A percentile compares a stretch with the other conserved stretches of the same genome.
Conservation (phyloP, 2,329 filamentous ascomycete genomes). For the Scopulariopsis brevicaulis region DNA sequence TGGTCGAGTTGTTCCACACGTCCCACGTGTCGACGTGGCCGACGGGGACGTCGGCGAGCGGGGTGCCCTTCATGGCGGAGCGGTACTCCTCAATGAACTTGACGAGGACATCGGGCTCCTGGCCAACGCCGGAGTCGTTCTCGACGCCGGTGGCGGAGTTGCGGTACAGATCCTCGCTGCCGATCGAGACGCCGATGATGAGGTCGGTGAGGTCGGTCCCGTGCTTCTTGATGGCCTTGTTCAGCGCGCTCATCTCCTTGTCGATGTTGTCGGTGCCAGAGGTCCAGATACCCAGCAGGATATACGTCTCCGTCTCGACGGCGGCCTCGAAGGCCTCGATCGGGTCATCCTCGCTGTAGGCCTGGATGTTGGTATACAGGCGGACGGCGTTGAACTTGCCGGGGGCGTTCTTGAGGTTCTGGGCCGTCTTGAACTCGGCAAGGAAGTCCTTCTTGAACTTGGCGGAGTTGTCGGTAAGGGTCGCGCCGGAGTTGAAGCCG, state of each 20-base stretch:
- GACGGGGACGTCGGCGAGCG: conserved; percentile 45
- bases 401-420: conserved; percentile 49
- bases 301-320: conserved; percentile 64
- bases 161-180: conserved; percentile 79
- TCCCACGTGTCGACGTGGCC: conserved; percentile 91
- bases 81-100: conserved; percentile 62
- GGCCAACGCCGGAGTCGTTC: conserved; percentile 51
- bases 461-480: conserved; percentile 44
- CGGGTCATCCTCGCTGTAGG: conserved; percentile 42
- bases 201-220: conserved; percentile 52
- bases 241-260: conserved; percentile 66
- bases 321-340: conserved; percentile 72
- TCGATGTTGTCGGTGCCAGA: conserved; percentile 53
- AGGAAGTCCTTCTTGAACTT: conserved; percentile 57
- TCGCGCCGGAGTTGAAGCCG: conserved; percentile 66
- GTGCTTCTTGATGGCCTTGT: conserved; percentile 56
- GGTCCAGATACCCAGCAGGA: conserved; percentile 78
- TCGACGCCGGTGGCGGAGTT: conserved; percentile 58
- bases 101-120: conserved; percentile 48
- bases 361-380: conserved; percentile 60
- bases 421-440: conserved; percentile 55
- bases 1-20: conserved; percentile 62
- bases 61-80: conserved; percentile 49
- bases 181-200: conserved; percentile 75
- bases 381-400: conserved; percentile 56